Base-by-base conservation (phyloP, 2,329 filamentous ascomycete genomes). In the Hymenoscyphus occultus region DNA sequence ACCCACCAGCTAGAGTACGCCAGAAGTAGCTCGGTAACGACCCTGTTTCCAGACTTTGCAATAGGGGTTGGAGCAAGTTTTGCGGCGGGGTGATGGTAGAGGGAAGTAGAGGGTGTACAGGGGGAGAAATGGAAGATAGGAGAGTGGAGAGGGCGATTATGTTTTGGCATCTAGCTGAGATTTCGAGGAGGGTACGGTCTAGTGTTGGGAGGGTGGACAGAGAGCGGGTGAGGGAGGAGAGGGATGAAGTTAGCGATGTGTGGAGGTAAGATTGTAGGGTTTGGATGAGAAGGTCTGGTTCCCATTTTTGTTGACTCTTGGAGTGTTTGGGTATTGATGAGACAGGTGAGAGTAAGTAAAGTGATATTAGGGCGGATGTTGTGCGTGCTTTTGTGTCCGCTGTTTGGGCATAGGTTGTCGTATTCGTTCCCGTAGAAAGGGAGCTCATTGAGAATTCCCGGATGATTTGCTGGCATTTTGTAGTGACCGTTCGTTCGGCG, bases 21-120 rank as follows among this genome's bases (percentile, higher is more conserved):
- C 95, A 99, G 79, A 97, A 99, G 76, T 94, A 96, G 0, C 91
- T 94, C 1, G 92, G 87, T 16, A 99, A 80, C 1, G 91, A 95
- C 0, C 91, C 87, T 0, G 93, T 97, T 77, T 98, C 95, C 7
- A 99, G 84, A n/a, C 89, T 82, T 12, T 85, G 80, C 9, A 96
- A 84, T 0, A 97, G 80, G 0, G 89, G 89, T 64, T 89, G 85
- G 0, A 97, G 82, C 54, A 97, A 83, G 64, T 80, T 84, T 2
- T 74, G 67, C 22, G 77, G 74, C 75, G 31, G 69, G 56, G 64
- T 3, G 35, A 66, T 7, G 61, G 65, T 64, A 10, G 67, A 39
- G 3, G 79, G 76, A 2, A 94, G 75, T 0, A 91, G 79, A 0
- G 91, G 89, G 72, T 96, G 92, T 0, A 76, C 56, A 0, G 92